phyloP scores from a whole-genome alignment of 805 yeast species.

The Pichia thaimueangensis region DNA sequence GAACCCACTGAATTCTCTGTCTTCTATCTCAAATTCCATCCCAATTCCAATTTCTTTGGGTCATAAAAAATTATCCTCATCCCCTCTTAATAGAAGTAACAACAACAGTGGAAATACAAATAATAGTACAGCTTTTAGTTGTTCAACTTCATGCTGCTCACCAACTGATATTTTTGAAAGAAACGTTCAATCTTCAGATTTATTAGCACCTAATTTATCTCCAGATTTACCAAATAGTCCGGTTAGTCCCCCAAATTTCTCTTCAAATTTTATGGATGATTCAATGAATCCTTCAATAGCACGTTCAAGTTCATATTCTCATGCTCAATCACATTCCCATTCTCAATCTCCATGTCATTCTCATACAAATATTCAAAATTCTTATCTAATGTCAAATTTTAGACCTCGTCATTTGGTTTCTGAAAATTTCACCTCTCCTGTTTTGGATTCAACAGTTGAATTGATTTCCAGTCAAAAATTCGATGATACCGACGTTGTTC shows the following conservation, averaged over 20 bases:
- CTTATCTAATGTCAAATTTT: neutral
- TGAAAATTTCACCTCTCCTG: constrained; percentile 76
- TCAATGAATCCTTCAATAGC: too few relatives aligned
- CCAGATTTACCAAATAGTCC: too few relatives aligned
- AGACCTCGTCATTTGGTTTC: constrained; percentile 29
- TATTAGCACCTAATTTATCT: too few relatives aligned
- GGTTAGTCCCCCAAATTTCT: too few relatives aligned
- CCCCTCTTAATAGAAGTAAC: neutral
- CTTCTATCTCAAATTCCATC: neutral
- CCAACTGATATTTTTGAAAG: constrained; percentile 14
- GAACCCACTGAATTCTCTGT: too few relatives aligned
- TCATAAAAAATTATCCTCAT: neutral
- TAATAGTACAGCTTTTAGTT: neutral
- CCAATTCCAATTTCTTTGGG: too few relatives aligned
- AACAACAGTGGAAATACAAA: neutral
- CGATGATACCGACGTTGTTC: constrained; percentile 63
- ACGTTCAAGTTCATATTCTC: neutral
- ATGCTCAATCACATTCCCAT: neutral
- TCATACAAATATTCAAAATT: neutral
- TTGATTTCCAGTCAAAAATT: constrained; percentile 55
- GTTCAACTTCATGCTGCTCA: neutral
- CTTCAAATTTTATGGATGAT: too few relatives aligned
- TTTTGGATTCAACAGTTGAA: constrained; percentile 70
- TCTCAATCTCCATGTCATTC: neutral
- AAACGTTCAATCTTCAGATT: constrained; percentile 9